phyloP scores from a whole-genome alignment of 176 grass and related monocot species.

The Zizania latifolia region DNA sequence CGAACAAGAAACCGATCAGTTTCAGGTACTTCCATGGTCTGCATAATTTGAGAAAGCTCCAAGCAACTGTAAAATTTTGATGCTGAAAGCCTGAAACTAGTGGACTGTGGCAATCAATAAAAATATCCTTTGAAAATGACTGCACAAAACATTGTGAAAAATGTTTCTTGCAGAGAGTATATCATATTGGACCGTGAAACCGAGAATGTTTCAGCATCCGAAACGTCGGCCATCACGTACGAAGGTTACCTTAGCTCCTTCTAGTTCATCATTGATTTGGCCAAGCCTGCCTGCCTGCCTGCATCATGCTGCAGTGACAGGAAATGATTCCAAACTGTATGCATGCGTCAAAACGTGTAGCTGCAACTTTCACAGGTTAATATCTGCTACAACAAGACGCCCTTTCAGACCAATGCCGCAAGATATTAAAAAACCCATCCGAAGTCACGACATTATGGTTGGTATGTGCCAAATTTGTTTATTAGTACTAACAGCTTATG shows the following conservation, averaged over 20 bases:
- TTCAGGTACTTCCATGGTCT: neutral
- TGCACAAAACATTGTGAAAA: neutral
- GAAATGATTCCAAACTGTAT: neutral
- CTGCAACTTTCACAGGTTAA: neutral
- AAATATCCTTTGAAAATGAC: slow-evolving; percentile 10
- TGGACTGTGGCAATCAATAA: neutral
- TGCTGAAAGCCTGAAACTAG: neutral
- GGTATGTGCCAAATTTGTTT: neutral
- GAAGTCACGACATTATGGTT: neutral
- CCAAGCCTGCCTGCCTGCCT: neutral
- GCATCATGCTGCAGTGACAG: slow-evolving; percentile 33
- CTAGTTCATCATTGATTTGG: slow-evolving; percentile 1
- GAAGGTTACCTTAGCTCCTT: neutral
- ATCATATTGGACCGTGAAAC: no score
- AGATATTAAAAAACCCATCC: neutral
- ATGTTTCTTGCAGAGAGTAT: slow-evolving; percentile 20
- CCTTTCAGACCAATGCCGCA: neutral
- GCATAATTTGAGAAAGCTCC: neutral
- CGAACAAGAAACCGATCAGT: neutral
- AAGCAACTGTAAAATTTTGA: neutral
- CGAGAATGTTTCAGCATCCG: slow-evolving; percentile 12
- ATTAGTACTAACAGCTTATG: neutral
- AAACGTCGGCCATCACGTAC: neutral
- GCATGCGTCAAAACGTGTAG: neutral
- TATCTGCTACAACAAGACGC: neutral